These are phyloP conservation scores for Santalum album DNA, from an alignment of 164 flowering plant genomes.

Conservation along the genomic window DNA sequence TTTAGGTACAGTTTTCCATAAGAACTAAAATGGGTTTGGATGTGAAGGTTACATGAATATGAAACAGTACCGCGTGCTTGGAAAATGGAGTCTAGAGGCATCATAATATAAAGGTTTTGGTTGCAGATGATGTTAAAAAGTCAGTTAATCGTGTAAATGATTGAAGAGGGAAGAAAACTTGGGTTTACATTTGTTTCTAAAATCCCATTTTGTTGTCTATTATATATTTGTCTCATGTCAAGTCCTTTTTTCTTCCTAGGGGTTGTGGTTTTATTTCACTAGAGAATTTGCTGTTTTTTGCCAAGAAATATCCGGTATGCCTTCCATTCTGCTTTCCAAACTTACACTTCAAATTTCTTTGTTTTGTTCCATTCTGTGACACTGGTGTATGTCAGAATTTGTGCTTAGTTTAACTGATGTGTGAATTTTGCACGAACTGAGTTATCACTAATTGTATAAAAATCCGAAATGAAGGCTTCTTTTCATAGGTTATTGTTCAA, in stretches of 20 bases:
- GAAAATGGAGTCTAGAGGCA: no score
- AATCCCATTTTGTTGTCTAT: neutral
- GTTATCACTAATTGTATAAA: constrained; percentile 36
- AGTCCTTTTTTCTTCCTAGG: constrained; percentile 37
- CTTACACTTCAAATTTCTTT: no score
- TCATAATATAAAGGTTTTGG: no score
- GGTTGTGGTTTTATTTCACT: constrained; percentile 92
- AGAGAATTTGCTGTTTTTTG: constrained; percentile 83
- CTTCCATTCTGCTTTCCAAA: neutral
- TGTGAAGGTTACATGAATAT: neutral
- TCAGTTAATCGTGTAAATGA: no score
- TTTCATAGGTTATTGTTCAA: constrained; percentile 85
- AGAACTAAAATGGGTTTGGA: neutral
- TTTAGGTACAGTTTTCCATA: constrained; percentile 61
- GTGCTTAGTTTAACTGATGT: no score
- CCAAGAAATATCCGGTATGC: constrained; percentile 79
- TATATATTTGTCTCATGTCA: neutral
- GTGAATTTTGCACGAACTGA: constrained; percentile 7
- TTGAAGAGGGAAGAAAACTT: no score
- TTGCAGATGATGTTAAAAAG: no score
- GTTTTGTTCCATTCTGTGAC: no score
- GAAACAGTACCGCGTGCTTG: no score
- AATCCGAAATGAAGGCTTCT: constrained; percentile 74
- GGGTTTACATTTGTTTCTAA: neutral
- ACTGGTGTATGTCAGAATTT: no score